Conservation (phyloP, 441 rosid species). For the Macaranga tanarius region DNA sequence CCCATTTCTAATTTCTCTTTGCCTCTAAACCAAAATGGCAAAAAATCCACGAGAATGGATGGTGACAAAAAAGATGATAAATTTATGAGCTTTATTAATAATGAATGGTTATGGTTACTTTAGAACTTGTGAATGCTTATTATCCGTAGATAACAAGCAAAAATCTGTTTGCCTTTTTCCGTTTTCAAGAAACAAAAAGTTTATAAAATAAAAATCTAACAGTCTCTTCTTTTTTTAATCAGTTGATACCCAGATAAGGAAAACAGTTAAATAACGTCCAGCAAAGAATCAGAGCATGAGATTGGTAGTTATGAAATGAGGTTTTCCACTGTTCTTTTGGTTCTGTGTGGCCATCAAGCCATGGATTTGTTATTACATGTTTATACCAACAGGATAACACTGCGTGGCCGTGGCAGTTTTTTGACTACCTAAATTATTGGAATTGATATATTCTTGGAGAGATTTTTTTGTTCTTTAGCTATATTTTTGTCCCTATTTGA, state of each 20-base stretch:
- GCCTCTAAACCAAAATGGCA: conserved; percentile 11
- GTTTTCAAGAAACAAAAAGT: not conserved
- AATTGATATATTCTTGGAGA: too few relatives aligned
- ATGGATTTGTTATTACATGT: not conserved
- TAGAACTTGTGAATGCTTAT: not conserved
- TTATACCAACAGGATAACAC: not conserved
- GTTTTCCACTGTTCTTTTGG: not conserved
- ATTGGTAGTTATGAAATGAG: not conserved
- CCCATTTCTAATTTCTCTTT: conserved; percentile 1
- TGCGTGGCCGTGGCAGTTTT: too few relatives aligned
- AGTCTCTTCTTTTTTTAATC: too few relatives aligned
- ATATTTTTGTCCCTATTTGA: too few relatives aligned
- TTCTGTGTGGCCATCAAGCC: not conserved
- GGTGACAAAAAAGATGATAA: not conserved
- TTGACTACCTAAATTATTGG: too few relatives aligned
- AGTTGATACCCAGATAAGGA: not conserved
- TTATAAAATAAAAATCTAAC: too few relatives aligned
- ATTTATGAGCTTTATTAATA: not conserved
- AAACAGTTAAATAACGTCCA: conserved; percentile 17
- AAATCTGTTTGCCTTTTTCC: not conserved
- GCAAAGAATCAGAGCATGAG: not conserved
- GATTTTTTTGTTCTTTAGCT: too few relatives aligned
- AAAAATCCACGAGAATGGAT: not conserved
- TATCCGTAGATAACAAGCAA: not conserved
- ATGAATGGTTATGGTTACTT: conserved; percentile 22